phyloP scores from a whole-genome alignment of 768 basidiomycete genomes.

The Auricularia cornea region DNA sequence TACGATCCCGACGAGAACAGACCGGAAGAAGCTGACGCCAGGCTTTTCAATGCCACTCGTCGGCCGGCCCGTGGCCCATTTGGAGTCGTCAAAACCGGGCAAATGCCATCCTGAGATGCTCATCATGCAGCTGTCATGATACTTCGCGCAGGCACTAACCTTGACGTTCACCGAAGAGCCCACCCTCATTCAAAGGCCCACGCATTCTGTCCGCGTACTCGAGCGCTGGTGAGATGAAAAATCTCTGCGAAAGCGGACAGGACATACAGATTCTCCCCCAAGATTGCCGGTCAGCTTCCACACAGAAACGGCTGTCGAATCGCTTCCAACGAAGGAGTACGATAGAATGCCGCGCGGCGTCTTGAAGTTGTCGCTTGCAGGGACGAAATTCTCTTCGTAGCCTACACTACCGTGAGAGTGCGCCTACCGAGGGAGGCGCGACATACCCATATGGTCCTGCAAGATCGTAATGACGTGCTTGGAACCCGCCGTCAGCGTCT shows the following conservation, averaged over 20 bases:
- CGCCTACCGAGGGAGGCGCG: no score
- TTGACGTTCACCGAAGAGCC: conserved; percentile 57
- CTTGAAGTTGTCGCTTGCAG: conserved; percentile 46
- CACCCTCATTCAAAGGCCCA: conserved; percentile 66
- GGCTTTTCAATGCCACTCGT: conserved; percentile 34
- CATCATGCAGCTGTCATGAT: no score
- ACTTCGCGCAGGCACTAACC: no score
- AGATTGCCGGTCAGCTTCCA: conserved; percentile 48
- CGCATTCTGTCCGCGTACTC: conserved; percentile 70
- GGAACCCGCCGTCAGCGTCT: conserved; percentile 36
- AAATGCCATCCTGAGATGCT: conserved; percentile 78
- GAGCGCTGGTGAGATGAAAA: conserved; percentile 1
- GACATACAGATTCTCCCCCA: conserved; percentile 40
- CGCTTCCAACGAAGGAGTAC: conserved; percentile 25
- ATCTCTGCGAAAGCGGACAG: neutral
- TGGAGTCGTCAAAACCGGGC: conserved; percentile 53
- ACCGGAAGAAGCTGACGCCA: conserved; percentile 70
- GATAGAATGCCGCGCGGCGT: conserved; percentile 76
- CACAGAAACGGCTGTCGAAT: conserved; percentile 37
- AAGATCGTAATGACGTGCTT: conserved; percentile 62
- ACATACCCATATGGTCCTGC: conserved; percentile 62
- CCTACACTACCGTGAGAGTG: neutral
- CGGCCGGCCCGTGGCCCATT: conserved; percentile 56
- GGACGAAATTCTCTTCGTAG: conserved; percentile 14
- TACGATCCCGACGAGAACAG: conserved; percentile 23